These are phyloP conservation scores for Wickerhamomyces tratensis DNA, from an alignment of 805 yeast genomes.

Conservation along the genomic window DNA sequence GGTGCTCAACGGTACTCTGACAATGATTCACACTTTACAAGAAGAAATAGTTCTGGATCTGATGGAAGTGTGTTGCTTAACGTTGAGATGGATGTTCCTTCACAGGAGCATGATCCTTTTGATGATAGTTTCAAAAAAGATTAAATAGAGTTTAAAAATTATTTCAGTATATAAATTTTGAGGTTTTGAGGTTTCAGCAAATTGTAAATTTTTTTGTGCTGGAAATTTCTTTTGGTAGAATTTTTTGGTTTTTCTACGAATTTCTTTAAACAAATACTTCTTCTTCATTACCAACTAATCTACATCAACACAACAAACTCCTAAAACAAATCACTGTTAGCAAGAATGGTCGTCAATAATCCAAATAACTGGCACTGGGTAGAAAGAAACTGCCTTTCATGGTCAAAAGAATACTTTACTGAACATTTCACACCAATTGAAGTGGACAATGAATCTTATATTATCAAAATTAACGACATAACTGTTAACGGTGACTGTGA, in stretches of 20 bases:
- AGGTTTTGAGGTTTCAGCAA: too few species aligned
- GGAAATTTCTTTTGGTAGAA: too few species aligned
- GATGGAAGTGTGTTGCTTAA: conserved; percentile 16
- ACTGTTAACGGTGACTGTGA: conserved; percentile 65
- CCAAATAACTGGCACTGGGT: conserved; percentile 78
- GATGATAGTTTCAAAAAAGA: conserved; percentile 3
- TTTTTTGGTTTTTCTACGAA: too few species aligned
- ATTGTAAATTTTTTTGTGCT: too few species aligned
- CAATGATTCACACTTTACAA: neutral
- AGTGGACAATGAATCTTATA: conserved; percentile 13
- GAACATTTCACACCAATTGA: conserved; percentile 22
- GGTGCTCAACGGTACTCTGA: neutral
- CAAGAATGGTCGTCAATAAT: conserved; percentile 53
- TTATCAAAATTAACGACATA: conserved; percentile 27
- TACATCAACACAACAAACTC: too few species aligned
- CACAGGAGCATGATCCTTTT: conserved; percentile 6
- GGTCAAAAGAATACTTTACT: conserved; percentile 45
- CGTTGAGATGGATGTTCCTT: conserved; percentile 13
- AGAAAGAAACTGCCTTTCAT: conserved; percentile 55
- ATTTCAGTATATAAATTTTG: too few species aligned
- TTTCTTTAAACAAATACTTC: too few species aligned
- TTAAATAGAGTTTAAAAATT: too few species aligned
- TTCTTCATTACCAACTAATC: too few species aligned
- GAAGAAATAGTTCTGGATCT: conserved; percentile 1
- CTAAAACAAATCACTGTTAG: too few species aligned